These are phyloP conservation scores for Salicornia ramosissima DNA, from an alignment of 148 eudicot genomes.

Conservation along the genomic window DNA sequence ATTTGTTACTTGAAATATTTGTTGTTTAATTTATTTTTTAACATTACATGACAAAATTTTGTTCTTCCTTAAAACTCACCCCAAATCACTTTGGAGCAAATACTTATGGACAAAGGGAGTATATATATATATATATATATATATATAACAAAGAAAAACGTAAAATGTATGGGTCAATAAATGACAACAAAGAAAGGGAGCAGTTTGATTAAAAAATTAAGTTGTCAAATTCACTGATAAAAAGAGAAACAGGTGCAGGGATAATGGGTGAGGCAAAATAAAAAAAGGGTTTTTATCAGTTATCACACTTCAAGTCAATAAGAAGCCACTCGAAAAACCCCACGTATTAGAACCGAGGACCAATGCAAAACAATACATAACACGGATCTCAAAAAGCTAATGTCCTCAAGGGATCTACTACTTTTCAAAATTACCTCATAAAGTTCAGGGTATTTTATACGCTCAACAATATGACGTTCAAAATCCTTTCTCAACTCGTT, in stretches of 20 bases:
- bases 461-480: constrained; percentile 48
- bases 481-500: constrained; percentile 44
- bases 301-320: background rate
- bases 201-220: background rate
- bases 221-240: background rate
- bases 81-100: too few species aligned
- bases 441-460: constrained; percentile 57
- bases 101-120: too few species aligned
- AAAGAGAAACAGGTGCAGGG: background rate
- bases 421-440: constrained; percentile 43
- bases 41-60: too few species aligned
- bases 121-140: too few species aligned
- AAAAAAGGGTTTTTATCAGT: background rate
- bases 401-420: background rate
- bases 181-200: background rate
- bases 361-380: background rate
- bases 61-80: too few species aligned
- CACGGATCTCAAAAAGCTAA: background rate
- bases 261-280: too few species aligned
- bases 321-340: background rate
- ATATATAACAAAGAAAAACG: too few species aligned
- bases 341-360: background rate
- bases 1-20: too few species aligned
- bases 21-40: too few species aligned
- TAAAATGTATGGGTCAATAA: background rate